Percentiles rank a stretch among this genome's conserved stretches.
These are phyloP conservation scores for Colletotrichum scovillei DNA, from an alignment of 2,329 filamentous ascomycete species.

Conservation along the genomic window DNA sequence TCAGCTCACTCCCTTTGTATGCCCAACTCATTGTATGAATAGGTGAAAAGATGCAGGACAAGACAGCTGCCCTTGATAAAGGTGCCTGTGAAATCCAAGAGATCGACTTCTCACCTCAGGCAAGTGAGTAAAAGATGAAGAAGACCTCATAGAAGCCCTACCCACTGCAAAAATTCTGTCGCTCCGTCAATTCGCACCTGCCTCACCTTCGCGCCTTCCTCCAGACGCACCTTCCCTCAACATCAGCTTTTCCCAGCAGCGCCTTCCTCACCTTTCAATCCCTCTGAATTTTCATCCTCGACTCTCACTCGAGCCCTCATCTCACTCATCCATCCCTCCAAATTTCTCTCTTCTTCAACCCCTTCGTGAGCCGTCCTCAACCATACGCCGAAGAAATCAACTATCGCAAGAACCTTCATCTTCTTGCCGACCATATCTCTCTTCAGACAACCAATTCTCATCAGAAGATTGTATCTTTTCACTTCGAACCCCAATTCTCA, in stretches of 20 bases:
- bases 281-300: neutral
- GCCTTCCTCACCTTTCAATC: neutral
- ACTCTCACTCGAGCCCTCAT: neutral
- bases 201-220: neutral
- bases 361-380: no score
- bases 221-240: neutral
- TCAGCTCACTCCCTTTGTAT: neutral
- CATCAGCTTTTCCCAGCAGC: neutral
- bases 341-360: neutral
- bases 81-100: no score
- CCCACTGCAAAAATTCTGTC: neutral
- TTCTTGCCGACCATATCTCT: neutral
- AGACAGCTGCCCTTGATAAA: neutral
- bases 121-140: neutral
- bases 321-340: neutral
- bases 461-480: neutral
- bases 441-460: neutral
- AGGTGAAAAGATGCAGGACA: neutral
- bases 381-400: no score
- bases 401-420: neutral
- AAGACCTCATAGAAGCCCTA: no score
- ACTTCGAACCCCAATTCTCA: neutral
- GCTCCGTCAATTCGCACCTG: neutral
- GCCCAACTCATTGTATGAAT: neutral
- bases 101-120: no score